Evolutionary conservation across 2,329 filamentous ascomycete species (phyloP).

Genomic region (Phaeosphaeriaceae sp.): DNA sequence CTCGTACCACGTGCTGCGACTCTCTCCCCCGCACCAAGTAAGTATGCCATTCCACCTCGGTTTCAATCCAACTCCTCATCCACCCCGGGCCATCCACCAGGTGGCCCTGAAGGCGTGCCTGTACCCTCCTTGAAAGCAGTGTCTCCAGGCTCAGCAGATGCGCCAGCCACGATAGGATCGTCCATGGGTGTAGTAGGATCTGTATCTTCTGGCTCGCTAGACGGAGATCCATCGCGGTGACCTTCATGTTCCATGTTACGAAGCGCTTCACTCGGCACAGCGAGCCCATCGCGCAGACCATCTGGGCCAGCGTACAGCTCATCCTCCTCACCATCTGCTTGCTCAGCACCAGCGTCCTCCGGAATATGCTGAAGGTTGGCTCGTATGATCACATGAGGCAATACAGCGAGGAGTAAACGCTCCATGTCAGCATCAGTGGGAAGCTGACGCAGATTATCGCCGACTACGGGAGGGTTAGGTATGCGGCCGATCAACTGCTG

Average conservation of each 20-base stretch:
- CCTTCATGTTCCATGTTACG: too few species aligned
- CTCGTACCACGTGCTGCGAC: too few species aligned
- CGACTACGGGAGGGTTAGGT: too few species aligned
- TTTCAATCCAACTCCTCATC: background rate
- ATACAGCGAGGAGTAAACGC: background rate
- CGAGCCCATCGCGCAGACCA: too few species aligned
- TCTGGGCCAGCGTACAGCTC: background rate
- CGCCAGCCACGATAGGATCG: background rate
- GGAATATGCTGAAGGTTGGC: background rate
- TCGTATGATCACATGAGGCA: background rate
- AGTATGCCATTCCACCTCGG: background rate
- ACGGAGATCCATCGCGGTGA: too few species aligned
- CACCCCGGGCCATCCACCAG: background rate
- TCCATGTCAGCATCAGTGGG: background rate
- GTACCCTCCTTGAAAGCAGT: background rate
- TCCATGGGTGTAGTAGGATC: background rate
- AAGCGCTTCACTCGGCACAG: too few species aligned
- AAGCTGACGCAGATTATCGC: too few species aligned
- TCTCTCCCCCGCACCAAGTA: too few species aligned
- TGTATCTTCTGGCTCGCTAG: background rate
- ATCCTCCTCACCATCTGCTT: background rate
- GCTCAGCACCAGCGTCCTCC: background rate
- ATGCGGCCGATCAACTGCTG: background rate
- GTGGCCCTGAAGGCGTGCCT: background rate
- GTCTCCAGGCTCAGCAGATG: background rate